Evolutionary conservation across 2,329 filamentous ascomycete genomes (phyloP), one percentile per base, ranked within the genome.

Genomic region (Xylariaceae sp.): DNA sequence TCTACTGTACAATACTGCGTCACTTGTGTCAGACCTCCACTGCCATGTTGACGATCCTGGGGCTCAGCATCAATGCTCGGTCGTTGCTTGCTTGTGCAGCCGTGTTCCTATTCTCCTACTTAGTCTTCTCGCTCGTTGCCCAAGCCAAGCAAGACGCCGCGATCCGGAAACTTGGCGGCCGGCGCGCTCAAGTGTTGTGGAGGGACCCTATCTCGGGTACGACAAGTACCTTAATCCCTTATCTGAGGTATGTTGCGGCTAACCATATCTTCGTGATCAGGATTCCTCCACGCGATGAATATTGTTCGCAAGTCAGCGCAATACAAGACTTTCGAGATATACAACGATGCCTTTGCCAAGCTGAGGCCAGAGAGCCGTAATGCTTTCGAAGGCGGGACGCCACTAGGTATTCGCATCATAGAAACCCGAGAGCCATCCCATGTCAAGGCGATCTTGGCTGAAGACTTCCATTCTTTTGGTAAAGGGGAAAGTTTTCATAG

Each of bases 401-500:
- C 43, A 14, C 55, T 55, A 3, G n/a, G 41, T n/a, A 44, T 43
- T 2, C 46, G 57, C 36, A 51, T 45, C 17, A 50, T 60, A 6
- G 53, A 58, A 17, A 82, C 78, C 0, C 63, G 67, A 16, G 80
- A 84, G 36, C 76, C 78, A 0, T 73, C 76, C 45, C 83, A 84
- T 47, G 63, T 84, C 49, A 81, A 83, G 60, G 73, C 80, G 0
- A 62, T 82, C 7, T 68, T 84, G 13, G 77, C 81, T 0, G 75
- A 74, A 16, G 74, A 81, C 45, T 83, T 84, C 63, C 69, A 76
- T 51, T 76, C 82, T 53, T 84, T 76, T 50, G 72, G 71, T 12
- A 70, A 80, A 40, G 73, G 75, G 0, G 54, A 64, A 0, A 50
- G 55, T 16, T 73, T 77, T 44, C 72, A 73, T 44, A 50, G 62